Evolutionary conservation across 192 early-diverging fungal species (phyloP).

Genomic region (Coemansia biformis): DNA sequence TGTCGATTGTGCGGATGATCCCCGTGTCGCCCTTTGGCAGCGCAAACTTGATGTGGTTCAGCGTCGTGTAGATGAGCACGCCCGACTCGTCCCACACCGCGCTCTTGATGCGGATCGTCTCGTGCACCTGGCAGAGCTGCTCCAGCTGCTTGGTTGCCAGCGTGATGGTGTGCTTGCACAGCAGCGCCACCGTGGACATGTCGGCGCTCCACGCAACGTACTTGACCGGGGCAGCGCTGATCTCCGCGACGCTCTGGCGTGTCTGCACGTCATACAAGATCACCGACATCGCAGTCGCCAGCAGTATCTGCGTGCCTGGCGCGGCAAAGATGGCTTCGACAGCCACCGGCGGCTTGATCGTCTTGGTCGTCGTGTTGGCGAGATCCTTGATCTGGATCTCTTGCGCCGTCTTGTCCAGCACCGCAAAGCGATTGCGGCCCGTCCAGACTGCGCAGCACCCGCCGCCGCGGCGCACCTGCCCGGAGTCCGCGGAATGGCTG

Average conservation of each 20-base stretch:
- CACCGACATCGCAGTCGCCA: constrained; percentile 81
- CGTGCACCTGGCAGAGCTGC: constrained; percentile 86
- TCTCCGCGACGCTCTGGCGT: constrained; percentile 67
- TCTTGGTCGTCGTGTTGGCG: constrained; percentile 81
- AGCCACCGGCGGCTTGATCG: constrained; percentile 70
- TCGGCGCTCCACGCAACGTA: constrained; percentile 93
- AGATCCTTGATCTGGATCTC: constrained; percentile 86
- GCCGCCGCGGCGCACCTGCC: constrained; percentile 69
- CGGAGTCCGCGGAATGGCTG: constrained; percentile 24
- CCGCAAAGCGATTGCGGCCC: constrained; percentile 96
- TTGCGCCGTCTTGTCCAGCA: constrained; percentile 79
- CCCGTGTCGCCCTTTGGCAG: constrained; percentile 94
- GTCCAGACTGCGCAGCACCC: constrained; percentile 87
- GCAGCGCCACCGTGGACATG: constrained; percentile 77
- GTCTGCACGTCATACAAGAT: constrained; percentile 89
- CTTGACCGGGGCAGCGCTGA: constrained; percentile 80
- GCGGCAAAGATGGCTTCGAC: constrained; percentile 90
- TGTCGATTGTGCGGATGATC: constrained; percentile 93
- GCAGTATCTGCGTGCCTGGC: constrained; percentile 70
- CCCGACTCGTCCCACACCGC: constrained; percentile 92
- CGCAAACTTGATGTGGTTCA: constrained; percentile 98
- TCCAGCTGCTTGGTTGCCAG: constrained; percentile 84
- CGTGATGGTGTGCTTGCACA: constrained; percentile 95
- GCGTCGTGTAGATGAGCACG: constrained; percentile 90
- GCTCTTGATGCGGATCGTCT: constrained; percentile 98